Percentiles rank a stretch among this genome's conserved stretches.
phyloP scores from a whole-genome alignment of 164 flowering plant species.

The Echeveria elegans region DNA sequence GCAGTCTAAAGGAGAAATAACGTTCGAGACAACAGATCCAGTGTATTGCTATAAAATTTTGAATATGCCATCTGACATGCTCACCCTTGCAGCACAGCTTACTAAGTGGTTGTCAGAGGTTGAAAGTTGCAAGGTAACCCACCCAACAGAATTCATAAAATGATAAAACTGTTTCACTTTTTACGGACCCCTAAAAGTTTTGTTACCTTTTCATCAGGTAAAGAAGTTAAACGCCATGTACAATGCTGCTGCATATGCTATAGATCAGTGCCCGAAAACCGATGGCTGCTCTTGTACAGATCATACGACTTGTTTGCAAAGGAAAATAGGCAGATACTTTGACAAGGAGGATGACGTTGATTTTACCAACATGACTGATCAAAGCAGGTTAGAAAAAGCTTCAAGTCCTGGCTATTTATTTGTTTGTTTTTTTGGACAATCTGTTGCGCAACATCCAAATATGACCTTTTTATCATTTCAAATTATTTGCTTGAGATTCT shows the following conservation, averaged over 20 bases:
- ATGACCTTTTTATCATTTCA: background rate
- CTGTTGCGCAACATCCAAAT: background rate
- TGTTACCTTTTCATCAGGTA: slow-evolving; percentile 32
- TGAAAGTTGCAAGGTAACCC: slow-evolving; percentile 68
- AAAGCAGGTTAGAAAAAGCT: slow-evolving; percentile 44
- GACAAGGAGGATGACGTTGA: slow-evolving; percentile 24
- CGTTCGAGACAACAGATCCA: slow-evolving; percentile 79
- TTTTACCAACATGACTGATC: slow-evolving; percentile 32
- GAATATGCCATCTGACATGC: slow-evolving; percentile 50
- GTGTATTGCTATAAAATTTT: slow-evolving; percentile 63
- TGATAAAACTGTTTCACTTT: background rate
- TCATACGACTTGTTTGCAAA: slow-evolving; percentile 74
- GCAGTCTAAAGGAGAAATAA: slow-evolving; percentile 76
- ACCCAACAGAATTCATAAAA: background rate
- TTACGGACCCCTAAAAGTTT: background rate
- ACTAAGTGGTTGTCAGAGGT: slow-evolving; percentile 81
- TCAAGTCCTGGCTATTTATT: background rate
- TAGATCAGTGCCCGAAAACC: slow-evolving; percentile 37
- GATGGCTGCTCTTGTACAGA: slow-evolving; percentile 47
- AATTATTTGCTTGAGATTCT: background rate
- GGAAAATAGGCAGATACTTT: slow-evolving; percentile 63
- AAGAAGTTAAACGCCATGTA: slow-evolving; percentile 61
- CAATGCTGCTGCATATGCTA: slow-evolving; percentile 55
- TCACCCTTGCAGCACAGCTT: slow-evolving; percentile 56
- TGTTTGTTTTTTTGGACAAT: background rate